A percentile compares a stretch with the other conserved stretches of the same genome.
Conservation (phyloP, 768 basidiomycete genomes). For the Lyophyllum decastes region DNA sequence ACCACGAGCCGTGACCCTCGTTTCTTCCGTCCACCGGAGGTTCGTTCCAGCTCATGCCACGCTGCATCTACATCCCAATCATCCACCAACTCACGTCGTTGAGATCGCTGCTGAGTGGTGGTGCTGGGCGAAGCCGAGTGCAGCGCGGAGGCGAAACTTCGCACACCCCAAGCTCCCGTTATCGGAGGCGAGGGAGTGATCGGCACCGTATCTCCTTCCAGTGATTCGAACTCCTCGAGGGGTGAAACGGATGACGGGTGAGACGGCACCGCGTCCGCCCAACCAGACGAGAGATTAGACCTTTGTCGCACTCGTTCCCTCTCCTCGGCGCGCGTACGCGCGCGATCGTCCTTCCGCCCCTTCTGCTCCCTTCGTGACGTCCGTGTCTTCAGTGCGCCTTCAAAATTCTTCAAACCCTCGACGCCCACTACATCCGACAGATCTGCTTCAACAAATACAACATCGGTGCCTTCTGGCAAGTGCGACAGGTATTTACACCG, state of each 20-base stretch:
- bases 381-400: conserved; percentile 77
- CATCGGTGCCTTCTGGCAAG: conserved; percentile 88
- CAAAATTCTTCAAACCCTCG: conserved; percentile 81
- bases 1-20: conserved; percentile 68
- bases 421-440: conserved; percentile 74
- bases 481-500: conserved; percentile 96
- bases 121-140: conserved; percentile 44
- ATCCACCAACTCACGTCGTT: conserved; percentile 42
- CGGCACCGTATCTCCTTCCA: conserved; percentile 22
- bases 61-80: conserved; percentile 80
- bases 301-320: conserved; percentile 63
- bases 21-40: conserved; percentile 57
- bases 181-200: conserved; percentile 18
- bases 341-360: conserved; percentile 83
- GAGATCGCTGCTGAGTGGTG: conserved; percentile 27
- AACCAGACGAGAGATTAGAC: conserved; percentile 19
- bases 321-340: conserved; percentile 77
- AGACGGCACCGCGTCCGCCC: conserved; percentile 14
- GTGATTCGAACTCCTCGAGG: conserved; percentile 24
- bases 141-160: conserved; percentile 82
- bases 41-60: conserved; percentile 80
- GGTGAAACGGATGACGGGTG: conserved; percentile 21
- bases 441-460: conserved; percentile 91
- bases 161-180: conserved; percentile 73
- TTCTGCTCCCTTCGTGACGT: conserved; percentile 77